Percentiles rank a stretch among this genome's conserved stretches.
These are phyloP conservation scores for Fusarium robinianum DNA, from an alignment of 2,329 filamentous ascomycete genomes.

Conservation along the genomic window DNA sequence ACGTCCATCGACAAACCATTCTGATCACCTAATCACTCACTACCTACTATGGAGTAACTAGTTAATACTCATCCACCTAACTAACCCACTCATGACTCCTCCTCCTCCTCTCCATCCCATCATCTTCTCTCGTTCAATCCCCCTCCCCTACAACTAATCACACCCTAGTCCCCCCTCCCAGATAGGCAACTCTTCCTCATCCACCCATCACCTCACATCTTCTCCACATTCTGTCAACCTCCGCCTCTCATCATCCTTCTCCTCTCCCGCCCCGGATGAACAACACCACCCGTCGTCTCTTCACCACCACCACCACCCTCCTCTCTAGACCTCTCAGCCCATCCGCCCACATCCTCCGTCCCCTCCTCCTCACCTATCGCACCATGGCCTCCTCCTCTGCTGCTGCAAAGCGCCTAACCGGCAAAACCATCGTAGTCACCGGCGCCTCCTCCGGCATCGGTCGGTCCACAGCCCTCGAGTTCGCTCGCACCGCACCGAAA, in stretches of 20 bases:
- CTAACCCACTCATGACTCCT: no score
- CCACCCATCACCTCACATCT: constrained; percentile 12
- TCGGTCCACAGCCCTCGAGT: constrained; percentile 81
- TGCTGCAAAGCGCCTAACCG: constrained; percentile 79
- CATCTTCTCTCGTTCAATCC: constrained; percentile 1
- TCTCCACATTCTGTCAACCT: constrained; percentile 19
- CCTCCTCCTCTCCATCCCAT: constrained; percentile 3
- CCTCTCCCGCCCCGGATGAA: constrained; percentile 27
- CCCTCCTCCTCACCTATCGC: constrained; percentile 29
- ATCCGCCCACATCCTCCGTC: constrained; percentile 8
- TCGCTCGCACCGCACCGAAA: constrained; percentile 80
- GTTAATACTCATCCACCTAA: no score
- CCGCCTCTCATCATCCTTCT: background rate
- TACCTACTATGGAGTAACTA: no score
- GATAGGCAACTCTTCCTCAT: background rate
- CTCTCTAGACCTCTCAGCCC: constrained; percentile 10
- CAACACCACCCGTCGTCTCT: constrained; percentile 18
- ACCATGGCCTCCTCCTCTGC: constrained; percentile 59
- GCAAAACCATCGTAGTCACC: constrained; percentile 91
- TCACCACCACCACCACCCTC: constrained; percentile 23
- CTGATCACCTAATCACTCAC: no score
- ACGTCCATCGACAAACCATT: no score
- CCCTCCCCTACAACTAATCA: background rate
- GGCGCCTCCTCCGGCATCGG: constrained; percentile 95
- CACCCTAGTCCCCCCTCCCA: constrained; percentile 2